Evolutionary conservation across 139 green algal genomes (phyloP).

Genomic region (Pleodorina starrii): DNA sequence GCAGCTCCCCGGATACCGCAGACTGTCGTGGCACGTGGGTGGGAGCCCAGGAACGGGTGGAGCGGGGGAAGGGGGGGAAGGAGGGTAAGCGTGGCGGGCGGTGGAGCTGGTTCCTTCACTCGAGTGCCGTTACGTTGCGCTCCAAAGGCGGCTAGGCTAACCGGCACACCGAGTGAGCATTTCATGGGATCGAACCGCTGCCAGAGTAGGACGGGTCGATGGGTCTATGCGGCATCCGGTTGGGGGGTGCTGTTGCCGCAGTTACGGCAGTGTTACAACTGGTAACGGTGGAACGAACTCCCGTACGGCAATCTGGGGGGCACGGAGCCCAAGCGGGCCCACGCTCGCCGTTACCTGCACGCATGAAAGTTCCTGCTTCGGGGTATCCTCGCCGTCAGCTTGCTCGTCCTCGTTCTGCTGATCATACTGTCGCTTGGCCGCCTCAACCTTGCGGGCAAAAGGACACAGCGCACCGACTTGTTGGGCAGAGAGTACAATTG

Average conservation of each 20-base stretch:
- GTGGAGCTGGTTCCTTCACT: too few relatives aligned
- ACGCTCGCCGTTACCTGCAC: too few relatives aligned
- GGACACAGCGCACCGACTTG: background rate
- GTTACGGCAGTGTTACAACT: background rate
- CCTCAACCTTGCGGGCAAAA: constrained; percentile 7
- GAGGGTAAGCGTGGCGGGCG: too few relatives aligned
- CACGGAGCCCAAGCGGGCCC: too few relatives aligned
- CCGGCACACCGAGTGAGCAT: too few relatives aligned
- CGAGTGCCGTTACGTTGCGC: too few relatives aligned
- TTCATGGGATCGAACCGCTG: too few relatives aligned
- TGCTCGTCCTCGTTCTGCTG: background rate
- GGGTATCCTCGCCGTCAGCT: background rate
- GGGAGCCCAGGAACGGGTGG: too few relatives aligned
- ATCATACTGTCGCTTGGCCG: background rate
- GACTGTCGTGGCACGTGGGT: too few relatives aligned
- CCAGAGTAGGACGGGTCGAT: background rate
- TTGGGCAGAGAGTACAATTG: background rate
- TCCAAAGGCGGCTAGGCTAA: too few relatives aligned
- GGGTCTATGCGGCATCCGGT: background rate
- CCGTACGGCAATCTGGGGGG: background rate
- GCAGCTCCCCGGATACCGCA: too few relatives aligned
- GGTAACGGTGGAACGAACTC: background rate
- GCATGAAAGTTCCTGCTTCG: background rate
- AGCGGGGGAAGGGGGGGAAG: too few relatives aligned
- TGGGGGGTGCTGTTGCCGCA: background rate